Conservation (phyloP, 1,284 basidiomycete genomes). For the Meripilus lineatus region DNA sequence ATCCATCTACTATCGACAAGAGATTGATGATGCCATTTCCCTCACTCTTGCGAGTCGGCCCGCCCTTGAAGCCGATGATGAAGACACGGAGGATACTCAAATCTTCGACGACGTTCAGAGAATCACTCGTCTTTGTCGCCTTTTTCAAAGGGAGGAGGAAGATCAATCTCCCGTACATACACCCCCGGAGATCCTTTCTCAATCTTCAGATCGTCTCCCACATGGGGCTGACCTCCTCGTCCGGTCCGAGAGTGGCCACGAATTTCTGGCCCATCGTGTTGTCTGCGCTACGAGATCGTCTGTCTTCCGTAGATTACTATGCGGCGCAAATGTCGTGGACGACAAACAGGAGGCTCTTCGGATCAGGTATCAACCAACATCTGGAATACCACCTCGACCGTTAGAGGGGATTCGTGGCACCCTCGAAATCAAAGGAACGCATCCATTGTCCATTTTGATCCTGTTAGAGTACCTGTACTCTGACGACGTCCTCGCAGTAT, state of each 20-base stretch:
- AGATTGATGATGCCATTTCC: too few species aligned
- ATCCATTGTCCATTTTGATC: conserved; percentile 68
- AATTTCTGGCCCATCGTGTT: conserved; percentile 55
- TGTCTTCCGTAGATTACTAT: conserved; percentile 43
- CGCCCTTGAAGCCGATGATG: conserved; percentile 2
- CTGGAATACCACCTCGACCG: conserved; percentile 5
- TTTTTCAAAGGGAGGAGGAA: conserved; percentile 29
- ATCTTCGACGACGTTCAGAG: conserved; percentile 48
- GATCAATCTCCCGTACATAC: conserved; percentile 10
- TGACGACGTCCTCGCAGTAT: conserved; percentile 78
- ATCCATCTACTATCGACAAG: too few species aligned
- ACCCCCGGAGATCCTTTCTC: conserved; percentile 17
- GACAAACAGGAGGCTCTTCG: background rate
- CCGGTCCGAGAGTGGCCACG: conserved; percentile 27
- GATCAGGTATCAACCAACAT: too few species aligned
- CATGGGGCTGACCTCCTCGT: conserved; percentile 66
- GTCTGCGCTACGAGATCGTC: conserved; percentile 62
- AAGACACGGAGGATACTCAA: conserved; percentile 1
- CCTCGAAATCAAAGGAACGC: conserved; percentile 29
- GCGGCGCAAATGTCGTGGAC: conserved; percentile 21
- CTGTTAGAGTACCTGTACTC: conserved; percentile 87
- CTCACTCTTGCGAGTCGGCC: too few species aligned
- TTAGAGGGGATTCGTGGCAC: conserved; percentile 15
- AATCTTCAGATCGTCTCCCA: conserved; percentile 17
- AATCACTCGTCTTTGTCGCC: conserved; percentile 35